A percentile compares a stretch with the other conserved stretches of the same genome.
Evolutionary conservation across 352 stramenopile genomes (phyloP).

Genomic region (Pythium utonaiense): DNA sequence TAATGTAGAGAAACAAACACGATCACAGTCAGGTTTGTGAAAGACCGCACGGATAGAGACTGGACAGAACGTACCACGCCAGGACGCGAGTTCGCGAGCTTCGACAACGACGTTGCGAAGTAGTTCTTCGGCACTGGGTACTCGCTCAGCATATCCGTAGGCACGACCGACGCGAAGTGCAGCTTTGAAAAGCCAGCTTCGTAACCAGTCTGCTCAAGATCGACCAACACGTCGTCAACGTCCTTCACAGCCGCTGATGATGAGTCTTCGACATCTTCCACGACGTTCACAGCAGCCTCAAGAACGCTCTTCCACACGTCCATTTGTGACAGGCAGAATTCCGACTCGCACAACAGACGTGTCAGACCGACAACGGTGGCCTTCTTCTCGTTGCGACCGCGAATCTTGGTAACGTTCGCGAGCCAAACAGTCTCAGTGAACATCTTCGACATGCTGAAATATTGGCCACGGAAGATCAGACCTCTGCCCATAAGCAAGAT

Average conservation of each 20-base stretch:
- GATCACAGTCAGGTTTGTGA: background rate
- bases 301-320: conserved; percentile 56
- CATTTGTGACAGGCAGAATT: conserved; percentile 50
- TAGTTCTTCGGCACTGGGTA: conserved; percentile 60
- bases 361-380: conserved; percentile 66
- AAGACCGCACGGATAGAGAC: background rate
- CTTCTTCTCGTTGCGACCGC: conserved; percentile 60
- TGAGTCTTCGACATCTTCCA: conserved; percentile 70
- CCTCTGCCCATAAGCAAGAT: background rate
- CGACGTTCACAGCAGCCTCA: conserved; percentile 40
- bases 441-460: conserved; percentile 86
- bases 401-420: conserved; percentile 71
- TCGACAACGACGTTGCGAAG: conserved; percentile 59
- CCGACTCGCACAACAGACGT: conserved; percentile 70
- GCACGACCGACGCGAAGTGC: conserved; percentile 86
- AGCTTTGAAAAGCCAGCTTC: conserved; percentile 93
- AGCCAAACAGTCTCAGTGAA: conserved; percentile 90
- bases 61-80: conserved; percentile 49
- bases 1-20: conserved; percentile 25
- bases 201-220: conserved; percentile 85
- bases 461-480: conserved; percentile 18
- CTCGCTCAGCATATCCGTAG: conserved; percentile 85
- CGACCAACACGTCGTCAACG: conserved; percentile 77
- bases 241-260: conserved; percentile 48
- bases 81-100: conserved; percentile 60